phyloP scores from a whole-genome alignment of 768 basidiomycete species.

The Zangia roseola region DNA sequence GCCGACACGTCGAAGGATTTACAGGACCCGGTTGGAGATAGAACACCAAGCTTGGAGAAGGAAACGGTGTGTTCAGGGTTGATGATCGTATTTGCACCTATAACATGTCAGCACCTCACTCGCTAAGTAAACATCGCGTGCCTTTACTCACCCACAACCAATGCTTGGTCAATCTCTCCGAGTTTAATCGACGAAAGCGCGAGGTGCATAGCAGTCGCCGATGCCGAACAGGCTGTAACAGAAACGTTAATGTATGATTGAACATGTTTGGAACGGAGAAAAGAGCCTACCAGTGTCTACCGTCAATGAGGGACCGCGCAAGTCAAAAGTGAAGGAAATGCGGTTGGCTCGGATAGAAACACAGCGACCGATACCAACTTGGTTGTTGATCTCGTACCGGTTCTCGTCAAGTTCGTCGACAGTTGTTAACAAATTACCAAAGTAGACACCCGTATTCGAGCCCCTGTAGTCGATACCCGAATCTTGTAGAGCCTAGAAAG shows the following conservation, averaged over 20 bases:
- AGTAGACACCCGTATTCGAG: slow-evolving; percentile 42
- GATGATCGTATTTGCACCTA: slow-evolving; percentile 29
- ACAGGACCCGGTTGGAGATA: slow-evolving; percentile 36
- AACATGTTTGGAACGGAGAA: not conserved
- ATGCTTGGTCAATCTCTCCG: slow-evolving; percentile 48
- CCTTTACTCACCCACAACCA: slow-evolving; percentile 34
- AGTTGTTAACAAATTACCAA: slow-evolving; percentile 32
- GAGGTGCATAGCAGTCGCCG: slow-evolving; percentile 46
- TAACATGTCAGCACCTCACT: not conserved
- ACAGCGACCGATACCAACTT: slow-evolving; percentile 31
- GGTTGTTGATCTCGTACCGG: slow-evolving; percentile 26
- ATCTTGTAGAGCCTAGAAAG: slow-evolving; percentile 37
- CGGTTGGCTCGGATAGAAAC: slow-evolving; percentile 32
- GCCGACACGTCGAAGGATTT: slow-evolving; percentile 33
- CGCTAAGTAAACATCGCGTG: not conserved
- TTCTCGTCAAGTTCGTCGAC: slow-evolving; percentile 30
- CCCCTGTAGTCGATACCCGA: slow-evolving; percentile 47
- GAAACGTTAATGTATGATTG: not conserved
- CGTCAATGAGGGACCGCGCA: slow-evolving; percentile 48
- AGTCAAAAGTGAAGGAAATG: slow-evolving; percentile 35
- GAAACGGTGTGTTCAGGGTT: slow-evolving; percentile 28
- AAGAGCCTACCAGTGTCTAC: slow-evolving; percentile 32
- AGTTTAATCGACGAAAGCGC: slow-evolving; percentile 42
- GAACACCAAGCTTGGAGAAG: slow-evolving; percentile 30
- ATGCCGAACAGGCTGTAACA: slow-evolving; percentile 41